Evolutionary conservation across 2,329 filamentous ascomycete species (phyloP), one percentile per base, ranked within the genome.

Genomic region (Torrubiellomyces zombiae): DNA sequence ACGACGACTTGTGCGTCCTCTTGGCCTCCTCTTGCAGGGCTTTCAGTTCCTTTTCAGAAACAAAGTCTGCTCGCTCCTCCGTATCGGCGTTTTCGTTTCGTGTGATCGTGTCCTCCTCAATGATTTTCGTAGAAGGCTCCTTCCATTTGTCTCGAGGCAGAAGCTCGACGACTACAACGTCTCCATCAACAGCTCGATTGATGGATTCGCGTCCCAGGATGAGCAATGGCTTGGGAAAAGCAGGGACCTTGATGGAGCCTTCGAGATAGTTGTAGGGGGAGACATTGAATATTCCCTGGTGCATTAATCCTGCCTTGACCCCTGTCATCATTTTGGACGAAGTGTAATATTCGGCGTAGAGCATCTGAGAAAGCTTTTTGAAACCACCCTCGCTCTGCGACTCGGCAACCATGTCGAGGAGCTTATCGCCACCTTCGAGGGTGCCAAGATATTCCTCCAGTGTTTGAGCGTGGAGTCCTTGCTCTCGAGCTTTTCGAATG

Each of bases 181-280:
- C 89, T 13, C 86, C 86, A 31, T 89, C 81, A 12, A 98, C 75
- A 14, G 86, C 74, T 37, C 89, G 70, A 52, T 95, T 98, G 58
- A 92, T 94, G 51, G 91, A 94, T 43, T 98, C 89, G 32, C 89
- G 69, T 9, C 89, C 89, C 10, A 95, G 63, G 23, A 98, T 67
- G 10, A 98, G 62, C 16, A 98, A 66, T 2, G 83, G 67, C 41
- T 89, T 91, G 31, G 89, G 76, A 42, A 98, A 98, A 4, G 85
- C 72, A 1, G 85, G 72, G 1, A 92, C 83, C 39, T 86, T 76
- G 33, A 95, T 78, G 1, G 82, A 83, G 2, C 82, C 89, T 49
- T 98, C 89, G 8, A 98, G 63, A 40, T 95, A 98, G 55, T 98
- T 98, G 61, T 95, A 98, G 1, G 82, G 81, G 6, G 89, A 95